Percentiles rank a stretch among this genome's conserved stretches.
phyloP scores from a whole-genome alignment of 768 basidiomycete species.

The Grammothele lineata region DNA sequence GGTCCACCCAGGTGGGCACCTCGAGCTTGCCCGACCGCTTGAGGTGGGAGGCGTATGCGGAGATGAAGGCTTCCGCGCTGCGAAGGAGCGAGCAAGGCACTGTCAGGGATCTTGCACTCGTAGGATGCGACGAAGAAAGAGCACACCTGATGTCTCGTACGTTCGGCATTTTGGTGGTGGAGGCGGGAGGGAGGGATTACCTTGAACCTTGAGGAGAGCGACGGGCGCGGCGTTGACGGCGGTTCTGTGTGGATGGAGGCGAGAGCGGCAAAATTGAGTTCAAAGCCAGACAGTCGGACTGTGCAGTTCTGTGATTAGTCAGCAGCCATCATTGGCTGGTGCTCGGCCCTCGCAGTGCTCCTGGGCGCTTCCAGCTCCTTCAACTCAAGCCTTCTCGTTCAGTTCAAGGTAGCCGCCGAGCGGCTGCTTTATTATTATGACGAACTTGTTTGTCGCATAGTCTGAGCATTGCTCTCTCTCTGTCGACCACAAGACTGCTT shows the following conservation, averaged over 20 bases:
- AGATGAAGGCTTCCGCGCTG: slow-evolving; percentile 92
- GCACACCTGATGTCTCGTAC: slow-evolving; percentile 78
- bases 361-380: too few relatives aligned
- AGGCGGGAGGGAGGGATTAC: slow-evolving; percentile 23
- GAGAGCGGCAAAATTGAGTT: slow-evolving; percentile 28
- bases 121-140: slow-evolving; percentile 6
- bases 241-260: slow-evolving; percentile 34
- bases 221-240: slow-evolving; percentile 49
- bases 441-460: too few relatives aligned
- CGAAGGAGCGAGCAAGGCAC: slow-evolving; percentile 10
- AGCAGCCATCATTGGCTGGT: slow-evolving; percentile 28
- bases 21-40: slow-evolving; percentile 99
- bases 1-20: slow-evolving; percentile 96
- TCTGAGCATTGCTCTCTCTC: too few relatives aligned
- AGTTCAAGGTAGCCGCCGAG: too few relatives aligned
- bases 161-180: slow-evolving; percentile 61
- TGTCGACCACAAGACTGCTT: too few relatives aligned
- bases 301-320: slow-evolving; percentile 41
- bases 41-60: slow-evolving; percentile 91
- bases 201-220: slow-evolving; percentile 50
- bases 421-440: too few relatives aligned
- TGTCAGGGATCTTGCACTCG: slow-evolving; percentile 23
- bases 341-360: too few relatives aligned
- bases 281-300: slow-evolving; percentile 32
- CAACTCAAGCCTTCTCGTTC: too few relatives aligned